A percentile compares a stretch with the other conserved stretches of the same genome.
Conservation (phyloP, 441 rosid species). For the Arabidopsis hybrid region DNA sequence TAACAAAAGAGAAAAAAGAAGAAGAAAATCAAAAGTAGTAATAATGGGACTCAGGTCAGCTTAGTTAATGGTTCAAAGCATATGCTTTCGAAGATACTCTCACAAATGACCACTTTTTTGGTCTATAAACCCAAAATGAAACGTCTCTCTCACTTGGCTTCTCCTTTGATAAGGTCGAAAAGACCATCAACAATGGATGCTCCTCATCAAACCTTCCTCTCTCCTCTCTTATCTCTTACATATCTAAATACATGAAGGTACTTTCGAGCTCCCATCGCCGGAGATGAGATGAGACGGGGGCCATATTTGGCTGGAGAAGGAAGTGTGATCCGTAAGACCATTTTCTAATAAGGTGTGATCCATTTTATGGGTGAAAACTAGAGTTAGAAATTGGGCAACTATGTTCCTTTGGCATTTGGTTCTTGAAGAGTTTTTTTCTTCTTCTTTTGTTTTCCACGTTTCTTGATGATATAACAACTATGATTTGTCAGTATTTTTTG, state of each 20-base stretch:
- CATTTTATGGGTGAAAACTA: not conserved
- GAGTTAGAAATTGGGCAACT: constrained; percentile 44
- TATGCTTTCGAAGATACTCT: constrained; percentile 45
- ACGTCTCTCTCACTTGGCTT: constrained; percentile 38
- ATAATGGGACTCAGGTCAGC: constrained; percentile 45
- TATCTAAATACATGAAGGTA: not conserved
- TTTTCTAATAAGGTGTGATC: constrained; percentile 37
- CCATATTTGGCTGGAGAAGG: constrained; percentile 8
- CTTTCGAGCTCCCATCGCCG: not conserved
- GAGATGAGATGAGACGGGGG: constrained; percentile 11
- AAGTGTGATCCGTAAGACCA: constrained; percentile 33
- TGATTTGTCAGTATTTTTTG: constrained; percentile 1
- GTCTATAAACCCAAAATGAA: constrained; percentile 36
- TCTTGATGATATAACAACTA: constrained; percentile 3
- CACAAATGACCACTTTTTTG: not conserved
- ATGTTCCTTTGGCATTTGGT: constrained; percentile 45
- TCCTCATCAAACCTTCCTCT: constrained; percentile 27
- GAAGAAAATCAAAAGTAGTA: constrained; percentile 17
- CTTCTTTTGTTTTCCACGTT: not conserved
- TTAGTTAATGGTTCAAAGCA: constrained; percentile 43
- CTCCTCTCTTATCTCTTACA: constrained; percentile 12
- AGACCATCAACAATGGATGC: constrained; percentile 39
- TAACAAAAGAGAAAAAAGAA: not conserved
- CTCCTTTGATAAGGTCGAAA: constrained; percentile 39
- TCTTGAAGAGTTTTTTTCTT: constrained; percentile 26